Base-by-base conservation (phyloP, 2,329 filamentous ascomycete species). In the Penicillium sclerotiorum region DNA sequence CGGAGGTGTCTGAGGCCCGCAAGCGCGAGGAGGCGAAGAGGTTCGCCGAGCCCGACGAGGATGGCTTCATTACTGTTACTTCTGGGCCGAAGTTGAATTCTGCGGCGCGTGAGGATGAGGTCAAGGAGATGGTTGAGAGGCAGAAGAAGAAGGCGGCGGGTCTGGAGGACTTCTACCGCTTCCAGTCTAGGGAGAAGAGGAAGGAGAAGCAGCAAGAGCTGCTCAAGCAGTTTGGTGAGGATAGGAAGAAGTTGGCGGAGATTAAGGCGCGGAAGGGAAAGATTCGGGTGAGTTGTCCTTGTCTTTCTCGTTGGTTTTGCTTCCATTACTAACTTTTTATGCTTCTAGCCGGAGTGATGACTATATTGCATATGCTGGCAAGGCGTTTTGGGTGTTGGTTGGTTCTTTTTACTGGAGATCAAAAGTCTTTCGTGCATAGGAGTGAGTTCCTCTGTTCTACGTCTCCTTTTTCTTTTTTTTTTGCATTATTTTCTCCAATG, bases 31-130 rank as follows among this genome's bases (percentile, higher is more conserved):
- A 80, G 77, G 66, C 87, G 74, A 66, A 81, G 47, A 76, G 87
- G 53, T 84, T 89, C 53, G 87, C 88, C 59, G 86, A 90, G 63
- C 90, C 93, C 0, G 94, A 99, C 69, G 92, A 90, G 65, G 94
- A 99, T 70, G 94, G 94, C 2, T 99, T 99, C 68, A 82, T 97
- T 41, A 97, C 92, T 3, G 94, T 99, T 20, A 88, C 86, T 1
- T 82, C 89, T 47, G 91, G 91, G 21, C 88, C 89, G 32, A 80
- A 80, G 52, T 78, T 87, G 50, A 80, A 80, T 6, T 88, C 87
- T n/a, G 85, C 89, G 1, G 91, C 89, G 1, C 82, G 86, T 47
- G 80, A 85, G 54, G 87, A 87, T 59, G 90, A 88, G 61, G 83
- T 85, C 13, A 81, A 85, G 64, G 79, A 78, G 37, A 71, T 81